Conservation (phyloP, 345 rosid species). For the Populus ilicifolia region DNA sequence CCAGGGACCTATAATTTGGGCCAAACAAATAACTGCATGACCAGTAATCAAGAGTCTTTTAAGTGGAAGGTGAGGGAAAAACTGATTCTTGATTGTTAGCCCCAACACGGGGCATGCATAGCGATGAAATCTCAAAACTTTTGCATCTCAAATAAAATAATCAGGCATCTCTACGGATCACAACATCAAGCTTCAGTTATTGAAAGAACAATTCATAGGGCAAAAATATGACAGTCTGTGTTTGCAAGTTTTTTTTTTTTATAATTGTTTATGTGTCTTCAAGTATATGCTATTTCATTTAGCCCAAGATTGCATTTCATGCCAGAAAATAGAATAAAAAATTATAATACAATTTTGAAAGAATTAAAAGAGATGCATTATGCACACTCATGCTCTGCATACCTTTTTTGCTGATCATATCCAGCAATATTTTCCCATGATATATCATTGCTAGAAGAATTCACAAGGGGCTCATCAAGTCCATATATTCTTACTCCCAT, state of each 20-base stretch:
- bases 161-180: background rate
- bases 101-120: background rate
- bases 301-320: background rate
- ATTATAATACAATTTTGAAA: background rate
- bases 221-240: background rate
- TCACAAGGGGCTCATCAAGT: constrained; percentile 44
- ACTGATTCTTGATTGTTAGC: background rate
- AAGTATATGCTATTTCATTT: background rate
- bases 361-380: background rate
- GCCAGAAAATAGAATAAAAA: background rate
- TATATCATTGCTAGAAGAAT: constrained; percentile 43
- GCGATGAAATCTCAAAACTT: background rate
- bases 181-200: background rate
- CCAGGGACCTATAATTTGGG: background rate
- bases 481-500: constrained; percentile 91
- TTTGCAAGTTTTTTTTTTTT: too few species aligned
- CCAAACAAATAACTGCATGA: background rate
- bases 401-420: constrained; percentile 81
- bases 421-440: constrained; percentile 95
- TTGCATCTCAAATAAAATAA: background rate
- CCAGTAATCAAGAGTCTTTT: background rate
- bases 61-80: background rate
- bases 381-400: background rate
- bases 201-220: background rate
- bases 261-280: too few species aligned